These are phyloP conservation scores for Chenopodium formosanum DNA, from an alignment of 148 eudicot species.

Conservation along the genomic window DNA sequence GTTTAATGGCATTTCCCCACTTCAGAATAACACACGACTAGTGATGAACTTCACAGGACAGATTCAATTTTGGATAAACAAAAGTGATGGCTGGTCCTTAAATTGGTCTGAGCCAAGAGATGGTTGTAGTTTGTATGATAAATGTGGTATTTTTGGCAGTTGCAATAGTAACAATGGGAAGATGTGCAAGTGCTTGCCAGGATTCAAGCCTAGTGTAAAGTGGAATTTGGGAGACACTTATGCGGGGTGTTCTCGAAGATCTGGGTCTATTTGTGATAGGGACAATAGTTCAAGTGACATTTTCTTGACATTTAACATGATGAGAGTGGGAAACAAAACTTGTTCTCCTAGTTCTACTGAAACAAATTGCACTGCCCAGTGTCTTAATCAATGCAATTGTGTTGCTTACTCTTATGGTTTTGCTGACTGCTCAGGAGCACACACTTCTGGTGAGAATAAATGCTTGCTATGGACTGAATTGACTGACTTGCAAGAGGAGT, in stretches of 20 bases:
- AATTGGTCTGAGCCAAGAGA: slow-evolving; percentile 23
- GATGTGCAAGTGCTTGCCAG: slow-evolving; percentile 31
- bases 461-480: slow-evolving; percentile 30
- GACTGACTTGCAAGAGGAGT: slow-evolving; percentile 28
- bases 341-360: neutral
- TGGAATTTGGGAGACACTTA: slow-evolving; percentile 7
- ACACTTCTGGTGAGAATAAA: neutral
- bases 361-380: neutral
- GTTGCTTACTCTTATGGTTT: slow-evolving; percentile 24
- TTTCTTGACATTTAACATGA: neutral
- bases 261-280: neutral
- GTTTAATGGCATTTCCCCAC: too few species aligned
- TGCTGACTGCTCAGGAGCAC: neutral
- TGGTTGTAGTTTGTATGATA: slow-evolving; percentile 9
- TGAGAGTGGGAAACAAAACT: neutral
- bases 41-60: slow-evolving; percentile 31
- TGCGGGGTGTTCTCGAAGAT: slow-evolving; percentile 10
- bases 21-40: neutral
- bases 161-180: slow-evolving; percentile 18
- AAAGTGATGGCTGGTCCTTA: slow-evolving; percentile 10
- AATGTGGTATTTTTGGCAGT: slow-evolving; percentile 15
- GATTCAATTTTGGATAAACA: slow-evolving; percentile 30
- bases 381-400: neutral
- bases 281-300: neutral
- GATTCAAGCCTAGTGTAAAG: neutral